phyloP scores from a whole-genome alignment of 495 filamentous ascomycete species.

The Penicillium samsonianum region DNA sequence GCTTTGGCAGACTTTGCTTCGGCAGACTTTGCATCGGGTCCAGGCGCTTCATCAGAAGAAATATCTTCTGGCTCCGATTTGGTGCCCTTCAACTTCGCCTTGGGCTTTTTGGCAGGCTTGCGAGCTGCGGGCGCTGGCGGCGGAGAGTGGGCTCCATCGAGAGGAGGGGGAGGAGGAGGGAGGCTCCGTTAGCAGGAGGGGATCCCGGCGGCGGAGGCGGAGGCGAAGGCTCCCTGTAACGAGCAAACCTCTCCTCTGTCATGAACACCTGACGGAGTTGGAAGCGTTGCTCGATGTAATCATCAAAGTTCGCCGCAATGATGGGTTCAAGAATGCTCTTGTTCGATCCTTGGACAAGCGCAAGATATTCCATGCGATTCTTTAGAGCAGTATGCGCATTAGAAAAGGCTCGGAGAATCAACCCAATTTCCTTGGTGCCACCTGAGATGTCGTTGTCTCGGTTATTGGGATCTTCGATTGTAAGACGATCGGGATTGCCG shows the following conservation, averaged over 20 bases:
- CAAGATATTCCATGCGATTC: constrained; percentile 11
- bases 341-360: constrained; percentile 10
- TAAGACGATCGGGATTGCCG: constrained; percentile 55
- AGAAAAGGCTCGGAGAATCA: constrained; percentile 65
- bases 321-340: constrained; percentile 64
- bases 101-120: constrained; percentile 6
- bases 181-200: constrained; percentile 10
- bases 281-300: constrained; percentile 63
- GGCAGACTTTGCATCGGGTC: constrained; percentile 12
- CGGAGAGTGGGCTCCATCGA: constrained; percentile 1
- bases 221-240: constrained; percentile 24
- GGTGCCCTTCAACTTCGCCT: not conserved
- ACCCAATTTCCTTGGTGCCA: constrained; percentile 64
- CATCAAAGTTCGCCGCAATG: constrained; percentile 70
- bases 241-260: constrained; percentile 39
- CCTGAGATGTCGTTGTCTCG: constrained; percentile 81
- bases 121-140: constrained; percentile 3
- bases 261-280: constrained; percentile 51
- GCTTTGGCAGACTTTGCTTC: constrained; percentile 21
- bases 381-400: constrained; percentile 52
- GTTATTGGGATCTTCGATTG: constrained; percentile 88
- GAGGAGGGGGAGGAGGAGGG: constrained; percentile 24
- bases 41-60: constrained; percentile 7
- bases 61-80: constrained; percentile 10
- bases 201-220: constrained; percentile 15